phyloP scores from a whole-genome alignment of 805 yeast species.

The Candida tibetensis region DNA sequence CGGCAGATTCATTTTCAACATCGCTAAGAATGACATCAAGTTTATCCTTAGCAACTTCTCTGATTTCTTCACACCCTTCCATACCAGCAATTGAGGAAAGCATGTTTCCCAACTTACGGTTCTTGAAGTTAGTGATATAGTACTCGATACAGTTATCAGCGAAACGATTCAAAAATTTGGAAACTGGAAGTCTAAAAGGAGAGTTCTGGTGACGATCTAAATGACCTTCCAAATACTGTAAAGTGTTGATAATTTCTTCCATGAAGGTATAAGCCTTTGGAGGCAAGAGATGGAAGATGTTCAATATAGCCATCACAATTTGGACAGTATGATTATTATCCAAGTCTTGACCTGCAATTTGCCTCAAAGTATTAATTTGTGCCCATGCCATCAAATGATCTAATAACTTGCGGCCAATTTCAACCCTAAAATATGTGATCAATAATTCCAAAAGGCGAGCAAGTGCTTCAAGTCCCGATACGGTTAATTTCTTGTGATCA shows the following conservation, averaged over 20 bases:
- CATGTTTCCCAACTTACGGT: conserved; percentile 62
- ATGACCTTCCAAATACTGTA: conserved; percentile 75
- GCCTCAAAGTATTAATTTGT: conserved; percentile 71
- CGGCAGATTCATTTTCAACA: conserved; percentile 46
- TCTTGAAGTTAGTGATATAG: conserved; percentile 63
- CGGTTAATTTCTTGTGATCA: conserved; percentile 87
- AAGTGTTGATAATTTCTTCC: conserved; percentile 77
- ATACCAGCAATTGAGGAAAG: conserved; percentile 63
- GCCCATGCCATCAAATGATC: conserved; percentile 98
- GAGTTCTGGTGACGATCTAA: conserved; percentile 81
- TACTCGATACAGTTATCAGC: conserved; percentile 70
- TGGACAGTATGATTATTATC: conserved; percentile 78
- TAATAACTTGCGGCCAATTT: conserved; percentile 86
- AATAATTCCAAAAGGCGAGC: conserved; percentile 82
- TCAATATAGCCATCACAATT: conserved; percentile 84
- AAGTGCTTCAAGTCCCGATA: conserved; percentile 85
- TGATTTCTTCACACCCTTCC: conserved; percentile 53
- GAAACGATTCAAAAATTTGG: conserved; percentile 80
- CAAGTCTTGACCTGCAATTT: conserved; percentile 75
- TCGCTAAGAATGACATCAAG: conserved; percentile 47
- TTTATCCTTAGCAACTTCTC: conserved; percentile 53
- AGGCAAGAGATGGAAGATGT: conserved; percentile 88
- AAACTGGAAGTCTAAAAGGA: conserved; percentile 89
- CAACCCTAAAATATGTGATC: conserved; percentile 93
- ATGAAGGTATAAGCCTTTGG: conserved; percentile 88